A percentile compares a stretch with the other conserved stretches of the same genome.
phyloP scores from a whole-genome alignment of 2,329 filamentous ascomycete genomes.

The Albifimbria verrucaria region DNA sequence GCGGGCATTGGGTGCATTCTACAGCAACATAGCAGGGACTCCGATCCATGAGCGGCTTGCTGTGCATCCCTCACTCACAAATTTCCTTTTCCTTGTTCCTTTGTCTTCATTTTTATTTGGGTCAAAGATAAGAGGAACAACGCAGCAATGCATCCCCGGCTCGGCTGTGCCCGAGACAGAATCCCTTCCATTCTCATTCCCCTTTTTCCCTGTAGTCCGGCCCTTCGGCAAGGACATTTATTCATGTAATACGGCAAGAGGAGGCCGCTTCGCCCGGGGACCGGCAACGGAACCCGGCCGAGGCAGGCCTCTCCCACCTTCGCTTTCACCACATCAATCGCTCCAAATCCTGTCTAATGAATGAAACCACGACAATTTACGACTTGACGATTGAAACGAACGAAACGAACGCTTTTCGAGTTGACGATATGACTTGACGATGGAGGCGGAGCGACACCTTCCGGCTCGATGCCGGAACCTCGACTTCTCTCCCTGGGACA shows the following conservation, averaged over 20 bases:
- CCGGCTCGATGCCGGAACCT: constrained; percentile 29
- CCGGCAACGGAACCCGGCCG: no score
- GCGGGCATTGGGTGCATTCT: constrained; percentile 52
- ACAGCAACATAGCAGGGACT: constrained; percentile 41
- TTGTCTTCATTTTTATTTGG: constrained; percentile 24
- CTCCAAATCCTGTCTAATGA: constrained; percentile 40
- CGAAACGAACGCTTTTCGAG: constrained; percentile 21
- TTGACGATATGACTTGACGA: constrained; percentile 22
- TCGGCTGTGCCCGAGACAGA: constrained; percentile 48
- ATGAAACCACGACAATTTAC: constrained; percentile 33
- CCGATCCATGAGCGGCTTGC: constrained; percentile 45
- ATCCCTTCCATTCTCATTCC: constrained; percentile 40
- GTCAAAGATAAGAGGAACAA: constrained; percentile 53
- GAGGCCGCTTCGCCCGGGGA: constrained; percentile 24
- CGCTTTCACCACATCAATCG: constrained; percentile 35
- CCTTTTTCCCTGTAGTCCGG: constrained; percentile 16
- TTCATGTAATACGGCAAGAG: constrained; percentile 20
- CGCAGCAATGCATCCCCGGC: constrained; percentile 60
- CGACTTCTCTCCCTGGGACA: constrained; percentile 23
- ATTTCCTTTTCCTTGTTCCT: constrained; percentile 26
- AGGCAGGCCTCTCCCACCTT: constrained; percentile 27
- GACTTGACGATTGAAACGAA: constrained; percentile 32
- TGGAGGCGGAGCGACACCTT: constrained; percentile 16
- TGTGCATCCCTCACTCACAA: constrained; percentile 21
- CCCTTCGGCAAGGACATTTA: constrained; percentile 9